phyloP scores from a whole-genome alignment of 129 eudicot species.

The Escallonia herrerae region DNA sequence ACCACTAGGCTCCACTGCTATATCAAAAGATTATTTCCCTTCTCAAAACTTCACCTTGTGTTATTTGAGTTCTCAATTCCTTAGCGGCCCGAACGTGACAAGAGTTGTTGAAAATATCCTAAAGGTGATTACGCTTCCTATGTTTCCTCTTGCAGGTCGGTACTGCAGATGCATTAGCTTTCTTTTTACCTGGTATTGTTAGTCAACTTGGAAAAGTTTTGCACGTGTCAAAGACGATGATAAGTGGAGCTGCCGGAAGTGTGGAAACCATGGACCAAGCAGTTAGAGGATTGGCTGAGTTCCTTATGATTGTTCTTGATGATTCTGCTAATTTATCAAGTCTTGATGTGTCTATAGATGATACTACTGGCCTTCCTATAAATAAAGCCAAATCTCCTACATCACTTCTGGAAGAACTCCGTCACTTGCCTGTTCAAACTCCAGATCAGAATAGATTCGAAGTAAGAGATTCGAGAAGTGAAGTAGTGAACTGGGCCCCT shows the following conservation, averaged over 20 bases:
- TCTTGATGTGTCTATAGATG: conserved; percentile 24
- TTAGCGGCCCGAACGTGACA: neutral
- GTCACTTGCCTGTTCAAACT: conserved; percentile 43
- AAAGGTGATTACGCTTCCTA: neutral
- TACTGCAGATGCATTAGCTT: conserved; percentile 77
- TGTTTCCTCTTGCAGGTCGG: conserved; percentile 64
- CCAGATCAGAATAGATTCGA: conserved; percentile 22
- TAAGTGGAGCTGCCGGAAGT: conserved; percentile 93
- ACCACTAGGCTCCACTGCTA: neutral
- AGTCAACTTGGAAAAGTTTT: conserved; percentile 82
- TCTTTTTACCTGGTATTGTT: conserved; percentile 88
- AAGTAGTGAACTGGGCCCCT: conserved; percentile 11
- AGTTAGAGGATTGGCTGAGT: conserved; percentile 72
- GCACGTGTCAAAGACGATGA: conserved; percentile 73
- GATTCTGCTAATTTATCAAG: conserved; percentile 42
- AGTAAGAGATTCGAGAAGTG: conserved; percentile 19
- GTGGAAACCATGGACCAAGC: conserved; percentile 85
- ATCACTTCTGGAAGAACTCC: conserved; percentile 73
- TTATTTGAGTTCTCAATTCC: neutral
- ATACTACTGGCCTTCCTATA: conserved; percentile 8
- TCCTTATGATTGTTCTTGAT: conserved; percentile 72
- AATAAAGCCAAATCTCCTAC: conserved; percentile 35
- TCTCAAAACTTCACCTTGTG: neutral
- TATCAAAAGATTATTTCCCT: neutral
- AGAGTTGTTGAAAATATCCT: too few relatives aligned